Conservation (phyloP, 2,329 filamentous ascomycete genomes). For the Fusarium sp. region DNA sequence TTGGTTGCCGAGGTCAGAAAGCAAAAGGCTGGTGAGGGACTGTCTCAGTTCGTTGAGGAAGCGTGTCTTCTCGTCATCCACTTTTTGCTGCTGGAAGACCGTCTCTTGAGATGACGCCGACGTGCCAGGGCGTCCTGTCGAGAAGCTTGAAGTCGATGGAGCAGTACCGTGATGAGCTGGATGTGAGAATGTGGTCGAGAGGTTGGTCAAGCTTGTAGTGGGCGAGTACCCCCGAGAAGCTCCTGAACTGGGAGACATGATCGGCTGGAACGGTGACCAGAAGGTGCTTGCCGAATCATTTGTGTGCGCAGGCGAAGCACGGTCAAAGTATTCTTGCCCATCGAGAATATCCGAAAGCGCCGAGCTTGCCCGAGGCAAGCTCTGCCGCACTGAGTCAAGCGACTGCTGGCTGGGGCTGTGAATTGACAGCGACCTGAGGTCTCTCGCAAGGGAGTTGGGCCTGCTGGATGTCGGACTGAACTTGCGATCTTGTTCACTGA, state of each 20-base stretch:
- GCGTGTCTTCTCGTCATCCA: constrained; percentile 76
- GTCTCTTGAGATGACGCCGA: constrained; percentile 76
- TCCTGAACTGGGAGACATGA: constrained; percentile 71
- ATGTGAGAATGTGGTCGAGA: constrained; percentile 61
- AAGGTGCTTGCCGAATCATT: constrained; percentile 83
- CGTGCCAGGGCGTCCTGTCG: constrained; percentile 69
- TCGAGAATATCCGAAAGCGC: constrained; percentile 74
- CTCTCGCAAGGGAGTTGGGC: constrained; percentile 64
- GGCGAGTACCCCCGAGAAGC: constrained; percentile 69
- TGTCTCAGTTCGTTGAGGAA: constrained; percentile 83
- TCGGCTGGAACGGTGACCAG: constrained; percentile 86
- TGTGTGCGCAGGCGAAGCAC: constrained; percentile 73
- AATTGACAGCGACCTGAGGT: constrained; percentile 66
- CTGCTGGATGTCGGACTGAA: constrained; percentile 54
- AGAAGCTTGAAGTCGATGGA: constrained; percentile 59
- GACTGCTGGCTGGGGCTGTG: constrained; percentile 76
- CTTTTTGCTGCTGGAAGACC: constrained; percentile 69
- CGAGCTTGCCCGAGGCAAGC: constrained; percentile 65
- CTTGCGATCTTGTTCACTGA: constrained; percentile 65
- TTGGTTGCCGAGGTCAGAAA: constrained; percentile 89
- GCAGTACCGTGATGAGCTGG: constrained; percentile 54
- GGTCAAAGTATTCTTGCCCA: constrained; percentile 76
- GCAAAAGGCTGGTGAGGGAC: constrained; percentile 81
- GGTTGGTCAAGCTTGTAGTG: constrained; percentile 68
- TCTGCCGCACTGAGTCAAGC: constrained; percentile 74